These are phyloP conservation scores for Lithohypha guttulata DNA, from an alignment of 2,329 filamentous ascomycete genomes.

Conservation along the genomic window DNA sequence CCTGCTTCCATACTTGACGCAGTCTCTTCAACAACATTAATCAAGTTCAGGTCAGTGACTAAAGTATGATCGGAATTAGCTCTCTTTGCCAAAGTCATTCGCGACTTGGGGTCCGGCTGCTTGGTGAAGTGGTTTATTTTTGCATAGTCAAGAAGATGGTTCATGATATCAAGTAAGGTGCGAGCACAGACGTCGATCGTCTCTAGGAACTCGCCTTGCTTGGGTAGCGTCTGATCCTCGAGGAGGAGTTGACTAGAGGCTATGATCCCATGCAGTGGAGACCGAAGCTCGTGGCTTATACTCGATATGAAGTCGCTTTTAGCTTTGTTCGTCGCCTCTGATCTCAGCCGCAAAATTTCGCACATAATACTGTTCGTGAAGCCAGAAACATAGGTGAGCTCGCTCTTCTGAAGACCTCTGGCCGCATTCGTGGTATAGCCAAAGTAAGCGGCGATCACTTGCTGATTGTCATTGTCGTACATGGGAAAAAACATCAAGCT, in stretches of 20 bases:
- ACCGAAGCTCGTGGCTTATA: constrained; percentile 43
- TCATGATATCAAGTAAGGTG: constrained; percentile 41
- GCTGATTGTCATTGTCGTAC: not conserved
- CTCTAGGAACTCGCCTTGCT: constrained; percentile 35
- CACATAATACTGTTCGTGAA: not conserved
- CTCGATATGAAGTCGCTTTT: constrained; percentile 44
- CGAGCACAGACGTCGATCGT: constrained; percentile 41
- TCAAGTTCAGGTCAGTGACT: constrained; percentile 10
- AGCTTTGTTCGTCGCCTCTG: not conserved
- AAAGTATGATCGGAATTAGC: constrained; percentile 3
- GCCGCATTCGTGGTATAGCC: not conserved
- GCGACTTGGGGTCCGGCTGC: constrained; percentile 8
- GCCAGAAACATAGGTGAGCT: not conserved
- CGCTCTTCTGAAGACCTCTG: not conserved
- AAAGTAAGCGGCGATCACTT: not conserved
- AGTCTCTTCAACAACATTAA: constrained; percentile 17
- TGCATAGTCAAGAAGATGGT: constrained; percentile 29
- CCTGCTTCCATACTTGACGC: too few relatives aligned
- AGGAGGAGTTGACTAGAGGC: constrained; percentile 42
- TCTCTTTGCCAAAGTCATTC: constrained; percentile 10
- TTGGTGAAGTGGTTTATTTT: constrained; percentile 27
- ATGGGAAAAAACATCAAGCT: constrained; percentile 4
- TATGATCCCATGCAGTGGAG: constrained; percentile 37
- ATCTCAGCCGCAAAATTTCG: not conserved
- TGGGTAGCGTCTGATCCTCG: constrained; percentile 32